Percentiles rank a stretch among this genome's conserved stretches.
Conservation (phyloP, 2,329 filamentous ascomycete species). For the Teratosphaeriaceae sp. region DNA sequence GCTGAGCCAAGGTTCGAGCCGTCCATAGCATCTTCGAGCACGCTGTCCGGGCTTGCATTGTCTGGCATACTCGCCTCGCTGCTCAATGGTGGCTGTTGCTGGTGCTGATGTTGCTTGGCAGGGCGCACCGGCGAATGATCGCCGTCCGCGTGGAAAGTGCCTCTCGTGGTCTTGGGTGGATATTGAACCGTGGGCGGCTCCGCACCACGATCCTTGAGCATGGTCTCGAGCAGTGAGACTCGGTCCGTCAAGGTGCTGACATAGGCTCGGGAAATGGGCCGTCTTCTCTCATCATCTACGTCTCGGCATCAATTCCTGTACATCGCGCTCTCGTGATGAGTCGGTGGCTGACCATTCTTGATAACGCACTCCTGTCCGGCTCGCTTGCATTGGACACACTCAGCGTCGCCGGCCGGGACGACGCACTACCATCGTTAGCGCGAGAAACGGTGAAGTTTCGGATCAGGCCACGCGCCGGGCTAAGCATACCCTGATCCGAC, state of each 20-base stretch:
- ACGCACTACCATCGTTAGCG: slow-evolving; percentile 13
- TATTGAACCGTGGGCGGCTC: slow-evolving; percentile 17
- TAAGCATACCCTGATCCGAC: slow-evolving; percentile 15
- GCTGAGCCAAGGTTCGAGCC: slow-evolving; percentile 10
- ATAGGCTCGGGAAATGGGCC: slow-evolving; percentile 20
- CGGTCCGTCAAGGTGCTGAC: slow-evolving; percentile 21
- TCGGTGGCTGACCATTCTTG: slow-evolving; percentile 11
- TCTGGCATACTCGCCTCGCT: slow-evolving; percentile 7
- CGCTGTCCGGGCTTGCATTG: slow-evolving; percentile 12
- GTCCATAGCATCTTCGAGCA: slow-evolving; percentile 10
- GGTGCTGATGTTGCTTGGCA: not conserved
- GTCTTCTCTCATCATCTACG: slow-evolving; percentile 17
- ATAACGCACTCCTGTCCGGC: slow-evolving; percentile 19
- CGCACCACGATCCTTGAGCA: slow-evolving; percentile 18
- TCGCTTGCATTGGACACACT: slow-evolving; percentile 20
- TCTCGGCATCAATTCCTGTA: too few relatives aligned
- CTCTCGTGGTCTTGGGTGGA: slow-evolving; percentile 21
- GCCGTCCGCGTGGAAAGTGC: slow-evolving; percentile 14
- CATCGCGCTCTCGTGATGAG: too few relatives aligned
- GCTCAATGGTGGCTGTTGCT: slow-evolving; percentile 3
- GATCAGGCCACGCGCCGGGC: not conserved
- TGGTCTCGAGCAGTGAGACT: slow-evolving; percentile 18
- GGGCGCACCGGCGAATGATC: slow-evolving; percentile 15
- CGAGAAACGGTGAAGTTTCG: not conserved
- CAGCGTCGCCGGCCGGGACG: slow-evolving; percentile 15